A percentile compares a stretch with the other conserved stretches of the same genome.
These are phyloP conservation scores for Rhizopus arrhizus DNA, from an alignment of 371 early-diverging fungal genomes.

Conservation along the genomic window DNA sequence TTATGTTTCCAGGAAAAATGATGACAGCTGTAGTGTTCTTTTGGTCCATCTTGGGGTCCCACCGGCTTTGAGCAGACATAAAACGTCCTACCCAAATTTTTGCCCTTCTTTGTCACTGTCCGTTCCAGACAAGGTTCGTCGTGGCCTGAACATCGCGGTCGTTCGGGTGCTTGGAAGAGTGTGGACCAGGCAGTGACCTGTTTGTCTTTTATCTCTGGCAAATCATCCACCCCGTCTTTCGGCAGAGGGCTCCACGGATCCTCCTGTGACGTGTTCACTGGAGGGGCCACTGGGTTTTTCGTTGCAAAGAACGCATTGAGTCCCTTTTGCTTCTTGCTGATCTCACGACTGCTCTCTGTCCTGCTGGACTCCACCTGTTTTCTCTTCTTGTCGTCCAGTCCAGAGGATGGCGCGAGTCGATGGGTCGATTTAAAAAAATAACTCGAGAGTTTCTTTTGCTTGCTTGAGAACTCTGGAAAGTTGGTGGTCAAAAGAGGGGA, in stretches of 20 bases:
- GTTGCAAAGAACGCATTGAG: not conserved
- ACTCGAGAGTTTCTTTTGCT: slow-evolving; percentile 57
- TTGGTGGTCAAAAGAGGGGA: slow-evolving; percentile 62
- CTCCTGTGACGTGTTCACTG: too few relatives aligned
- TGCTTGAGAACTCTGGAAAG: slow-evolving; percentile 65
- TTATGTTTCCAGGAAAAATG: slow-evolving; percentile 57
- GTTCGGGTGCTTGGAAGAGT: slow-evolving; percentile 50
- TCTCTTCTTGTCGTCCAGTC: too few relatives aligned
- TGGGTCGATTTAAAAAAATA: slow-evolving; percentile 35
- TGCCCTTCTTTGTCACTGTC: slow-evolving; percentile 70
- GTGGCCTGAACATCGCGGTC: slow-evolving; percentile 68
- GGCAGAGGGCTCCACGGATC: too few relatives aligned
- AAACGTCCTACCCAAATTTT: slow-evolving; percentile 73
- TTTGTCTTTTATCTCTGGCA: slow-evolving; percentile 32
- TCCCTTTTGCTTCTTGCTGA: not conserved
- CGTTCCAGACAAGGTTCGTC: slow-evolving; percentile 65
- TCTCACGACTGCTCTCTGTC: not conserved
- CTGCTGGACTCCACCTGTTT: not conserved
- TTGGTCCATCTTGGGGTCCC: slow-evolving; percentile 40
- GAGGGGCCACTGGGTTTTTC: too few relatives aligned
- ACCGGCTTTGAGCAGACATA: slow-evolving; percentile 68
- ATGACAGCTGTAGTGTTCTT: slow-evolving; percentile 51
- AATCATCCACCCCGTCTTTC: not conserved
- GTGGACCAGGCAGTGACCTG: slow-evolving; percentile 54
- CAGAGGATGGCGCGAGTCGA: not conserved